Evolutionary conservation across 257 asterid species (phyloP).

Genomic region (Solanum tarapatanum): DNA sequence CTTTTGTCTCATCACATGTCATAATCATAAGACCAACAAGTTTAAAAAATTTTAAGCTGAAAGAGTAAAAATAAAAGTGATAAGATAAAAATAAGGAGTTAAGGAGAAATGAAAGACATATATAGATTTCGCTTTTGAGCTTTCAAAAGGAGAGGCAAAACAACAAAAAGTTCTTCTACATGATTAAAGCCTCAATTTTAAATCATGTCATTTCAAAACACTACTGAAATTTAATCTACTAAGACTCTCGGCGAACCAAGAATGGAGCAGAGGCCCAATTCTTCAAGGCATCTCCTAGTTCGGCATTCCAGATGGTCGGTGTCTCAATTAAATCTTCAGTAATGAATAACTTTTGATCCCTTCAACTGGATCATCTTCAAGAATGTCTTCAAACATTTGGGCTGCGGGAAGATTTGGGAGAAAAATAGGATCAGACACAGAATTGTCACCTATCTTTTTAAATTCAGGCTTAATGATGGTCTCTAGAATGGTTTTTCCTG

Average conservation of each 20-base stretch:
- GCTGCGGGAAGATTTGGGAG: rapidly evolving
- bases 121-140: background rate
- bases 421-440: rapidly evolving
- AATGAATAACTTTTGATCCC: background rate
- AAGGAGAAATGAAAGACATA: background rate
- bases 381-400: background rate
- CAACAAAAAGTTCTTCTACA: background rate
- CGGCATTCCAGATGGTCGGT: background rate
- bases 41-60: too few species aligned
- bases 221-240: background rate
- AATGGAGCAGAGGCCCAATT: background rate
- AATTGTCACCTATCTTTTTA: background rate
- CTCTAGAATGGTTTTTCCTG: background rate
- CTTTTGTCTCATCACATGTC: too few species aligned
- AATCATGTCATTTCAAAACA: background rate
- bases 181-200: too few species aligned
- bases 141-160: background rate
- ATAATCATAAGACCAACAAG: too few species aligned
- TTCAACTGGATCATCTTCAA: background rate
- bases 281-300: background rate
- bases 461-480: background rate
- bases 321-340: background rate
- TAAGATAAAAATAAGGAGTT: background rate
- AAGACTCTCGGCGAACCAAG: background rate
- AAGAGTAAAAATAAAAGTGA: too few species aligned